phyloP scores from a whole-genome alignment of 768 basidiomycete species.

The Mycena galericulata region DNA sequence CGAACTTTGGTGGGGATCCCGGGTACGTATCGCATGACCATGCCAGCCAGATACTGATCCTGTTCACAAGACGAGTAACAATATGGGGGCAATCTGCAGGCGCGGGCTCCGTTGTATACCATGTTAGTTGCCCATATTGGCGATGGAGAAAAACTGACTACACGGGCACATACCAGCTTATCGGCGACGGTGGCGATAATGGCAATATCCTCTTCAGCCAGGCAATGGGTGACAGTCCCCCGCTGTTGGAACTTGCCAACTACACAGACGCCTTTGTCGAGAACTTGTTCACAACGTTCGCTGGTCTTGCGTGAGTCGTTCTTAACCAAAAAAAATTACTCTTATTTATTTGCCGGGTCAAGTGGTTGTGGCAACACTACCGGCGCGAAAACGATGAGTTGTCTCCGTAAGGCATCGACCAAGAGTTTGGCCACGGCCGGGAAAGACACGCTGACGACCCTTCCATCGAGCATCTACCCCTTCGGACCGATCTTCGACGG shows the following conservation, averaged over 20 bases:
- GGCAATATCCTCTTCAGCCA: constrained; percentile 53
- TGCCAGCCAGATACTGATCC: background rate
- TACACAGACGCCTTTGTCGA: constrained; percentile 49
- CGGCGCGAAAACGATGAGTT: constrained; percentile 41
- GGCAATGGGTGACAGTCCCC: constrained; percentile 60
- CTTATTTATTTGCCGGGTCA: background rate
- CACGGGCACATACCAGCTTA: constrained; percentile 41
- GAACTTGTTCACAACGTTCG: constrained; percentile 50
- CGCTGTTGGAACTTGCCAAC: constrained; percentile 49
- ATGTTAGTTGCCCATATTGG: constrained; percentile 39
- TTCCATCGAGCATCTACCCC: constrained; percentile 50
- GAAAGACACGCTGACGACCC: constrained; percentile 44
- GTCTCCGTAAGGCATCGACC: constrained; percentile 47
- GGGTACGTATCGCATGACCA: constrained; percentile 35
- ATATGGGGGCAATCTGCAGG: constrained; percentile 60
- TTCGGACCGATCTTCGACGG: constrained; percentile 56
- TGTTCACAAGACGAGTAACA: constrained; percentile 49
- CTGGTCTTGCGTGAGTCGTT: constrained; percentile 48
- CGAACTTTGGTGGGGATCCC: constrained; percentile 51
- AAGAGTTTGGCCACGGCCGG: constrained; percentile 48
- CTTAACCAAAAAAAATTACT: background rate
- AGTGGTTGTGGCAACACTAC: constrained; percentile 40
- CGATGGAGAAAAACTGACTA: background rate
- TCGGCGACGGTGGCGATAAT: constrained; percentile 54
- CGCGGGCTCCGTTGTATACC: constrained; percentile 58